These are phyloP conservation scores for Pseudogymnoascus sp. DNA, from an alignment of 2,329 filamentous ascomycete genomes.

Conservation along the genomic window DNA sequence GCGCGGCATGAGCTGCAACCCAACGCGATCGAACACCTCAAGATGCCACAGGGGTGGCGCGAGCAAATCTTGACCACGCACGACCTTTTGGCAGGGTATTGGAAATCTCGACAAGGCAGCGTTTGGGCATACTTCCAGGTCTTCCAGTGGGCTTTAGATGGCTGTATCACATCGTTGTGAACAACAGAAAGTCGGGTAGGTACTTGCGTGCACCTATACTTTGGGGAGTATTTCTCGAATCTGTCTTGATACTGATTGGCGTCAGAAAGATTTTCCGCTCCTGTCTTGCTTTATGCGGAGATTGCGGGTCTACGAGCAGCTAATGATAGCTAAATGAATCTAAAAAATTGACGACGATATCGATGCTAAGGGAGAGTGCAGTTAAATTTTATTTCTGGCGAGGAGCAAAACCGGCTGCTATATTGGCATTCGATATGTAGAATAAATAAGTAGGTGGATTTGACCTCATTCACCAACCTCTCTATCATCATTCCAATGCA, in stretches of 20 bases:
- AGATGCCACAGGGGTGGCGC: background rate
- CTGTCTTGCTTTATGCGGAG: no score
- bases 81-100: background rate
- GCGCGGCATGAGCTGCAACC: background rate
- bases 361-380: no score
- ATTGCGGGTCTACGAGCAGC: no score
- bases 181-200: background rate
- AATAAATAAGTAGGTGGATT: background rate
- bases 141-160: background rate
- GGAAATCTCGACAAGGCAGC: background rate
- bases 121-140: background rate
- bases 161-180: background rate
- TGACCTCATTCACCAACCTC: slow-evolving; percentile 45
- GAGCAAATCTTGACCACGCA: background rate
- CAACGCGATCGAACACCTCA: background rate
- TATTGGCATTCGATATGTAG: no score
- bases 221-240: no score
- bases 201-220: background rate
- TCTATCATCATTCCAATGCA: slow-evolving; percentile 46
- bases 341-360: no score
- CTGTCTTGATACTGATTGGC: no score
- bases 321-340: no score
- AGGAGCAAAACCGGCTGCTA: no score
- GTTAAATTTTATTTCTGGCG: no score
- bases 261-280: no score